These are phyloP conservation scores for Polychaeton citri DNA, from an alignment of 2,329 filamentous ascomycete genomes.

Conservation along the genomic window DNA sequence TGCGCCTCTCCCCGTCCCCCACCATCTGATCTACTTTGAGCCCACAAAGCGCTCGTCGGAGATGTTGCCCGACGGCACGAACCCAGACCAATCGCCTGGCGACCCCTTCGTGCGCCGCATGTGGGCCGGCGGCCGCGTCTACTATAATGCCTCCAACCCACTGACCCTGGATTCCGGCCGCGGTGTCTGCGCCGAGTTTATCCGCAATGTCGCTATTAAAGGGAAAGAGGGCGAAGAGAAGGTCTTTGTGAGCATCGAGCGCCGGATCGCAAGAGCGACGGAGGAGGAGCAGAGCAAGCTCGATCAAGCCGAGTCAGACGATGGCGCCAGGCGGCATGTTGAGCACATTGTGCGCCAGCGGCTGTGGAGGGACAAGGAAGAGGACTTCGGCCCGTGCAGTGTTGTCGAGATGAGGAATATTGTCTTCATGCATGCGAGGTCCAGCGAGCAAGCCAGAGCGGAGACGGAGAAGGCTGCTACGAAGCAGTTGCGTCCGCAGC, in stretches of 20 bases:
- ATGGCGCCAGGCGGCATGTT: conserved; percentile 13
- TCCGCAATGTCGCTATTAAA: conserved; percentile 35
- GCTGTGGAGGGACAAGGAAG: conserved; percentile 30
- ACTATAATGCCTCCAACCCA: conserved; percentile 31
- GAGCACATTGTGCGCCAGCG: conserved; percentile 26
- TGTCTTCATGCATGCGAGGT: conserved; percentile 47
- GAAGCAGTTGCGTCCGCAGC: conserved; percentile 29
- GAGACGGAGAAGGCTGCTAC: conserved; percentile 16
- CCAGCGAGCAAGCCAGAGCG: conserved; percentile 23
- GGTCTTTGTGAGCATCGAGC: conserved; percentile 48
- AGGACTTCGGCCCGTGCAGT: conserved; percentile 28
- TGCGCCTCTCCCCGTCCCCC: conserved; percentile 45
- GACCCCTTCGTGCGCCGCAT: conserved; percentile 60
- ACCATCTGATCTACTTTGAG: conserved; percentile 84
- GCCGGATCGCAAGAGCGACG: conserved; percentile 29
- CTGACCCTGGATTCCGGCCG: conserved; percentile 21
- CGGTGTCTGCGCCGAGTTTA: conserved; percentile 34
- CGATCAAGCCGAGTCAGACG: conserved; percentile 26
- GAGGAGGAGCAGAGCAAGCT: conserved; percentile 17
- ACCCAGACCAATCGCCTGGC: conserved; percentile 64
- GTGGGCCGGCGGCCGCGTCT: conserved; percentile 73
- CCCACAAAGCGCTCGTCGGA: conserved; percentile 46
- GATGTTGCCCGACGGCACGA: conserved; percentile 73
- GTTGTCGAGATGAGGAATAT: conserved; percentile 48
- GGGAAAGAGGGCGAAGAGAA: conserved; percentile 40